phyloP scores from a whole-genome alignment of 2,329 filamentous ascomycete species.

The Fusarium gaditjirri region DNA sequence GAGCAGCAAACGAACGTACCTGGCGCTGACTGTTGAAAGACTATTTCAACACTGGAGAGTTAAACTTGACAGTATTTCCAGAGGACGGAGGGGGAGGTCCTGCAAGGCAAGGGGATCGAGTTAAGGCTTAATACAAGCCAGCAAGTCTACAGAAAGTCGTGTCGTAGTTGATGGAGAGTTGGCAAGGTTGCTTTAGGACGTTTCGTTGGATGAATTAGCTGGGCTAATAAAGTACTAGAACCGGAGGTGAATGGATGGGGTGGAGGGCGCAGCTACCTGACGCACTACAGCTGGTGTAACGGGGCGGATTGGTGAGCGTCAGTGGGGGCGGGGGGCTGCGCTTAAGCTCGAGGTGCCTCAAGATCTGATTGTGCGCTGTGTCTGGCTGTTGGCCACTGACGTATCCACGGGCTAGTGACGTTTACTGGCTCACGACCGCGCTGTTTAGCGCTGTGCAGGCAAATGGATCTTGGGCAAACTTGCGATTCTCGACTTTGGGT shows the following conservation, averaged over 20 bases:
- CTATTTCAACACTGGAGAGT: conserved; percentile 1
- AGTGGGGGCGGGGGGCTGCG: conserved; percentile 35
- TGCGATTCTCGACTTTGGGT: conserved; percentile 5
- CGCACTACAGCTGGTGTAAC: conserved; percentile 1
- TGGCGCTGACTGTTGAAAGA: conserved; percentile 7
- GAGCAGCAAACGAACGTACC: conserved; percentile 24
- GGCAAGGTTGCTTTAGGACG: conserved; percentile 16
- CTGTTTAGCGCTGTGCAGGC: conserved; percentile 29
- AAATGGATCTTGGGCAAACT: conserved; percentile 11
- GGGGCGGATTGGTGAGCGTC: conserved; percentile 20
- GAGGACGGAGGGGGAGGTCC: background rate
- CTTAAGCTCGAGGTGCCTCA: conserved; percentile 19
- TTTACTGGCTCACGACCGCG: conserved; percentile 26
- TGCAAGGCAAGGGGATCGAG: conserved; percentile 7
- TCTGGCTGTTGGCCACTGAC: conserved; percentile 35
- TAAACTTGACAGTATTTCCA: background rate
- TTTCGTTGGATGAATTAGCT: conserved; percentile 22
- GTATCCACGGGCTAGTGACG: conserved; percentile 25
- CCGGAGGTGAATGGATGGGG: background rate
- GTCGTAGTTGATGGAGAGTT: conserved; percentile 38
- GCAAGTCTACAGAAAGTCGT: conserved; percentile 27
- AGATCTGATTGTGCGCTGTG: conserved; percentile 10
- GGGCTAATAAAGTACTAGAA: background rate
- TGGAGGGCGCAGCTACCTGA: conserved; percentile 7
- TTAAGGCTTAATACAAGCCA: conserved; percentile 13